Evolutionary conservation across 2,329 filamentous ascomycete species (phyloP), one percentile per base, ranked within the genome.

Genomic region (Cladosporium halotolerans): DNA sequence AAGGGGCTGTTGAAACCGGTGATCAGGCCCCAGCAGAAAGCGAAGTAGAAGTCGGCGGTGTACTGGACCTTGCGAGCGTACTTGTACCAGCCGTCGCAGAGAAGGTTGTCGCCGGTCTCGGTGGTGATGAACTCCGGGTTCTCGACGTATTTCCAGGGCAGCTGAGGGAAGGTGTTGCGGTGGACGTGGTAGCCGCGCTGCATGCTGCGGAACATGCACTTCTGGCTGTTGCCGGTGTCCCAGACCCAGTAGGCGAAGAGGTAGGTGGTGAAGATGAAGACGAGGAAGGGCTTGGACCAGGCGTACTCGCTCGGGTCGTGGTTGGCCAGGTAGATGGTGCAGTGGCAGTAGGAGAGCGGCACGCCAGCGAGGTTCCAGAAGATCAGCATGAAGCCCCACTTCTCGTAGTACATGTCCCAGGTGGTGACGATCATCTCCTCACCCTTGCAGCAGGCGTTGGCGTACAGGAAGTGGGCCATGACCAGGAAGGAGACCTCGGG

Each of bases 401-500:
- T 96, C 78, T 96, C 90, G 64, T 89, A 92, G 77, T 95, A 95
- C 86, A 96, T 95, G 66, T 96, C 90, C 83, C 90, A 96, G 46
- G 89, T 93, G 8, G 87, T 87, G 55, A 89, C 81, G 70, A 96
- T 96, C 68, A 89, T 81, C 72, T 96, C 89, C 73, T 96, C 90
- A 45, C 87, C 91, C 76, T 96, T 96, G 62, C 85, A 83, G 75
- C 90, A 96, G 50, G 90, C 89, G 70, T 95, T 93, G 67, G 89
- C 89, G 66, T 96, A 96, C 43, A 96, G 79, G 73, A 86, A 96
- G 72, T 95, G 89, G 1, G 90, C 91, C 81, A 96, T 84, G 60
- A 95, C 73, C 41, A 96, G 74, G 74, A 96, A 93, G 58, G 79
- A 76, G 50, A 93, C 86, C 70, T 96, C 89, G n/a, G 83, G 84